Conservation (phyloP, 2,329 filamentous ascomycete species). For the Myriosclerotinia duriaeana region DNA sequence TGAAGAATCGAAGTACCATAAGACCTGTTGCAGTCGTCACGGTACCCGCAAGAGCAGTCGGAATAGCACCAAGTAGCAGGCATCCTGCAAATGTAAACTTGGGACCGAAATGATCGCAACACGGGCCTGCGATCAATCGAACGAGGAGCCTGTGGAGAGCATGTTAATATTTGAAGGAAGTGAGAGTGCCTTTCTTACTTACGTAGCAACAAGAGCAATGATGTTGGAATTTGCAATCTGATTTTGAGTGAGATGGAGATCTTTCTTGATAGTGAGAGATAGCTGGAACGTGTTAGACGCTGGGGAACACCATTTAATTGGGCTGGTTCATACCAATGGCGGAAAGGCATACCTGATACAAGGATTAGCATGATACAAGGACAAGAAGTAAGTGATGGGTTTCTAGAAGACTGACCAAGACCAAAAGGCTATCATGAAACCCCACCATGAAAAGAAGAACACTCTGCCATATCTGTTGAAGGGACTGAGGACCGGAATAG, state of each 20-base stretch:
- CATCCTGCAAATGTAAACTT: conserved; percentile 75
- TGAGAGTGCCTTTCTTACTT: conserved; percentile 20
- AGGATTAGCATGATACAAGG: conserved; percentile 54
- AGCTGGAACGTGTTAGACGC: conserved; percentile 44
- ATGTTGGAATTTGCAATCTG: conserved; percentile 91
- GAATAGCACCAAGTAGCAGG: conserved; percentile 75
- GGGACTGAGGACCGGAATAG: conserved; percentile 76
- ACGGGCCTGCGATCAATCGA: conserved; percentile 73
- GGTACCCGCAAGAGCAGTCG: conserved; percentile 77
- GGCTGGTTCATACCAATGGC: conserved; percentile 46
- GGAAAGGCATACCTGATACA: conserved; percentile 75
- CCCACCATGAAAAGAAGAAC: conserved; percentile 86
- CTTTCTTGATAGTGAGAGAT: conserved; percentile 70
- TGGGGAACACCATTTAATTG: neutral
- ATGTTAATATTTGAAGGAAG: conserved; percentile 16
- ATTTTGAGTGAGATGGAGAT: conserved; percentile 67
- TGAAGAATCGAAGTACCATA: conserved; percentile 75
- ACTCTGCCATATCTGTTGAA: conserved; percentile 79
- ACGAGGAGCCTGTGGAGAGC: conserved; percentile 55
- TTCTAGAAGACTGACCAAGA: conserved; percentile 67
- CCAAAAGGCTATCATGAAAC: conserved; percentile 85
- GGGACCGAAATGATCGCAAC: conserved; percentile 83
- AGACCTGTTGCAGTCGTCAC: conserved; percentile 66
- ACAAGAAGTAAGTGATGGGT: conserved; percentile 43
- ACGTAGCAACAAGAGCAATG: conserved; percentile 69